A percentile compares a stretch with the other conserved stretches of the same genome.
Evolutionary conservation across 257 asterid genomes (phyloP).

Genomic region (Solanum pimpinellifolium): DNA sequence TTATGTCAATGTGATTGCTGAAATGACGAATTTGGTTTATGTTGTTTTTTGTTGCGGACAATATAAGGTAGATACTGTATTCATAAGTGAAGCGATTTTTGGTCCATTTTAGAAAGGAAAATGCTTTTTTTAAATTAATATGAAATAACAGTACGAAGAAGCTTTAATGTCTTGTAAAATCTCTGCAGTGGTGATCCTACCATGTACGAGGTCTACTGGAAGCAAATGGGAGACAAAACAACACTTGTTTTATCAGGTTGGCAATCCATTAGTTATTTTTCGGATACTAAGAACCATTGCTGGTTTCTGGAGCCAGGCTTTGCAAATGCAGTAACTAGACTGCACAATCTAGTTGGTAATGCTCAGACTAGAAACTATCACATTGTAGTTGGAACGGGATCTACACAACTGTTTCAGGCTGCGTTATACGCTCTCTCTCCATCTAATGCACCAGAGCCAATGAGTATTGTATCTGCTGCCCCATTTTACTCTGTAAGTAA

Average conservation of each 20-base stretch:
- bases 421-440: constrained; percentile 69
- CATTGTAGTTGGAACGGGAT: constrained; percentile 90
- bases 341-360: constrained; percentile 75
- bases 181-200: constrained; percentile 84
- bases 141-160: background rate
- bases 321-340: constrained; percentile 36
- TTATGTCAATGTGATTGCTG: background rate
- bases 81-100: background rate
- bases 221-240: constrained; percentile 53
- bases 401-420: constrained; percentile 88
- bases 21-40: background rate
- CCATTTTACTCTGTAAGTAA: constrained; percentile 82
- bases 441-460: constrained; percentile 46
- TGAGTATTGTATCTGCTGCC: constrained; percentile 76
- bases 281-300: constrained; percentile 53
- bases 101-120: background rate
- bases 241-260: constrained; percentile 70
- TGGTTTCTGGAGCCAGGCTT: constrained; percentile 89
- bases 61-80: background rate
- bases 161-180: background rate
- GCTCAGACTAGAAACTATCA: constrained; percentile 58
- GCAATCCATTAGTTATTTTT: constrained; percentile 85
- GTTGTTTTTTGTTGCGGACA: background rate
- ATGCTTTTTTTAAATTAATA: background rate
- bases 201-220: constrained; percentile 86